Base-by-base conservation (phyloP, 2,329 filamentous ascomycete species). In the Kalmusia sp. region DNA sequence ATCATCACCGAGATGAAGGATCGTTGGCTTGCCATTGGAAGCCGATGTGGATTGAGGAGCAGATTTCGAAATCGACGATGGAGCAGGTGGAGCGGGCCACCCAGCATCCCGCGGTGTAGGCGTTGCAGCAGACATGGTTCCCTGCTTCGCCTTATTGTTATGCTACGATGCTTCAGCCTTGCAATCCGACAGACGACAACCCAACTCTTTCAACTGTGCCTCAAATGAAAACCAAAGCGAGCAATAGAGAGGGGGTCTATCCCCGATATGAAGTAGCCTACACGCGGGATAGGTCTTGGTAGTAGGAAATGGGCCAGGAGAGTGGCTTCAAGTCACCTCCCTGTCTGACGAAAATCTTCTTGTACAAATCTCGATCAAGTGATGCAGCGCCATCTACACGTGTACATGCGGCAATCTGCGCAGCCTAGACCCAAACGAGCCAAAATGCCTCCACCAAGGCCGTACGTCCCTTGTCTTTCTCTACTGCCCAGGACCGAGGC, bases 1-100 rank as follows among this genome's bases (percentile, higher is more conserved):
- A 47, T 77, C 73, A 44, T 77, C 76, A 49, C 77, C 77, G 34
- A 77, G 73, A 51, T 79, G 77, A 2, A 79, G 68, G 15, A 79
- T 64, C 4, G 69, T 72, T 3, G 75, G 74, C 56, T 75, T 76
- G 12, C 59, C 37, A 2, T 31, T n/a, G 21, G 25, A 5, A 2
- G 46, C 11, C 8, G 35, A 7, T 15, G 28, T 24, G 4, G 31
- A 12, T n/a, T 22, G 25, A n/a, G 37, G 28, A 12, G 3, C 40
- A 17, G n/a, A n/a, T n/a, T n/a, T n/a, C n/a, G n/a, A n/a, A n/a
- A n/a, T n/a, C n/a, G 19, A 40, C 17, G 44, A 31, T 9, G 48
- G 22, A 11, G 48, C 33, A 1, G 51, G 25, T 39, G 24, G 3
- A n/a, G 19, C 41, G 17, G 49, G 45, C 2, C 67, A 60, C 6